Percentiles rank a stretch among this genome's conserved stretches.
phyloP scores from a whole-genome alignment of 352 stramenopile species.

The Phytophthora constricta region DNA sequence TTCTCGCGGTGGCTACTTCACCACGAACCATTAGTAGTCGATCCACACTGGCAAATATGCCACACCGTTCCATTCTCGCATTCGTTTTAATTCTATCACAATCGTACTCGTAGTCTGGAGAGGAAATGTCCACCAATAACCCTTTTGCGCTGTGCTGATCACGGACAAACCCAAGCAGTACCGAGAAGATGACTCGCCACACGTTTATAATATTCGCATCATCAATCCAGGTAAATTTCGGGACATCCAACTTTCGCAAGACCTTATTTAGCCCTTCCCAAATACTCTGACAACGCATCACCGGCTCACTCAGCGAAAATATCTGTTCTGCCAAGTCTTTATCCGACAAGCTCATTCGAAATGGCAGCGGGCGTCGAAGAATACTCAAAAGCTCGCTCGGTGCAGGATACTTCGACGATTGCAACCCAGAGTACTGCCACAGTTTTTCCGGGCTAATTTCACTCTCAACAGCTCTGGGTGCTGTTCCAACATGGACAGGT shows the following conservation, averaged over 20 bases:
- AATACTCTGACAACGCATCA: background rate
- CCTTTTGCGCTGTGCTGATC: no score
- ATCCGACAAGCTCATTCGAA: background rate
- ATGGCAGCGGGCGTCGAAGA: background rate
- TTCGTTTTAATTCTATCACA: background rate
- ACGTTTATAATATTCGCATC: no score
- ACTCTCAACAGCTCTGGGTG: no score
- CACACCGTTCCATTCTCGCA: background rate
- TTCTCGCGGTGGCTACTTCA: background rate
- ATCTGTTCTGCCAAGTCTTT: background rate
- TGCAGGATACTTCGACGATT: background rate
- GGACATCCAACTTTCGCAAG: background rate
- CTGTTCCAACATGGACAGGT: no score
- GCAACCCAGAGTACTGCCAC: background rate
- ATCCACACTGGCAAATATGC: background rate
- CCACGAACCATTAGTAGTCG: background rate
- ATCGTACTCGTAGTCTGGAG: background rate
- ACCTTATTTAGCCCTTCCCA: background rate
- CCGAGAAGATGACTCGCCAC: no score
- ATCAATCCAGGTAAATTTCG: background rate
- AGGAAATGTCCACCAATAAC: no score
- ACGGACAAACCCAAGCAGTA: background rate
- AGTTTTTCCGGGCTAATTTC: background rate
- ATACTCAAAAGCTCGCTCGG: background rate
- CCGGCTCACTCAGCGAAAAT: background rate